A percentile compares a stretch with the other conserved stretches of the same genome.
These are phyloP conservation scores for Niebla homalea DNA, from an alignment of 495 filamentous ascomycete species.

Conservation along the genomic window DNA sequence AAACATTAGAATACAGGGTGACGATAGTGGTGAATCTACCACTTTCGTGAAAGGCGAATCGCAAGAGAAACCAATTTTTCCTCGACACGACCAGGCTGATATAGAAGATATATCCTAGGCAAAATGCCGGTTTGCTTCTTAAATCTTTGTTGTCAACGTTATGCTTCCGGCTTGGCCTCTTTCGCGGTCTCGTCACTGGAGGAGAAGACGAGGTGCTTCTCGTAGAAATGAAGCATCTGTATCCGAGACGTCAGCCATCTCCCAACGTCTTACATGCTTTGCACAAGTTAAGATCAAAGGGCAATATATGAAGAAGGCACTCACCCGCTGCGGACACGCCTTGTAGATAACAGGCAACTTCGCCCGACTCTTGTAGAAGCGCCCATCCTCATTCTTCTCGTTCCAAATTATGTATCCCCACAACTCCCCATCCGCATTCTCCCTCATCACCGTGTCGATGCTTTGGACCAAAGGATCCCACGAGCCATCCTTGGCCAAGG, in stretches of 20 bases:
- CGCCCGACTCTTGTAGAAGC: slow-evolving; percentile 17
- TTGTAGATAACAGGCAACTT: slow-evolving; percentile 12
- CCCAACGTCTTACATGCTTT: no score
- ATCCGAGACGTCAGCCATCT: neutral
- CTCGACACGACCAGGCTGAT: no score
- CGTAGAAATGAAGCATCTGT: slow-evolving; percentile 25
- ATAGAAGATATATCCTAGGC: no score
- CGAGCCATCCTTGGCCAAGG: slow-evolving; percentile 11
- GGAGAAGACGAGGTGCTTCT: slow-evolving; percentile 17
- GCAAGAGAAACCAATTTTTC: no score
- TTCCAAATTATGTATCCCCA: slow-evolving; percentile 45
- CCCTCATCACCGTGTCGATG: slow-evolving; percentile 45
- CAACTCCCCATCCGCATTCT: slow-evolving; percentile 25
- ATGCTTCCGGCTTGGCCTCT: neutral
- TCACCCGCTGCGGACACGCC: slow-evolving; percentile 13
- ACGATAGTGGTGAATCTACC: no score
- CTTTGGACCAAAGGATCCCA: slow-evolving; percentile 45
- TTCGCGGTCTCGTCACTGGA: neutral
- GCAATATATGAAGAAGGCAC: no score
- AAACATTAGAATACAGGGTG: no score
- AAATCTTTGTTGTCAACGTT: neutral
- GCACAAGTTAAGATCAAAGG: neutral
- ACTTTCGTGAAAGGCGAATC: no score
- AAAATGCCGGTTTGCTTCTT: no score
- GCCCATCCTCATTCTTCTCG: slow-evolving; percentile 23